Conservation (phyloP, 768 basidiomycete species). For the Rhodocollybia butyracea region DNA sequence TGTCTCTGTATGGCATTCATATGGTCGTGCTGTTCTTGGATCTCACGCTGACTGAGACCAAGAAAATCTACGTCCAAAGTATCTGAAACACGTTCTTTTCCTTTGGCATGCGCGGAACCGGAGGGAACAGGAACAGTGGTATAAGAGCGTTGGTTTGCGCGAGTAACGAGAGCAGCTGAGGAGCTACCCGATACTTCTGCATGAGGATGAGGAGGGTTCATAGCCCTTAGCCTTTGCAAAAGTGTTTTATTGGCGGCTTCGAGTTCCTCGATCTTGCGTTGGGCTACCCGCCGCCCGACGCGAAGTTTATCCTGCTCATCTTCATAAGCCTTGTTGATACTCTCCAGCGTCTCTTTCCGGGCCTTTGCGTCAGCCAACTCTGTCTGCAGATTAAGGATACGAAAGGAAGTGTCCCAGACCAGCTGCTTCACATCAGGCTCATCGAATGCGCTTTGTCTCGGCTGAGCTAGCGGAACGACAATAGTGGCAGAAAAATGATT, state of each 20-base stretch:
- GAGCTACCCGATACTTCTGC: background rate
- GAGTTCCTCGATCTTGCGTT: slow-evolving; percentile 15
- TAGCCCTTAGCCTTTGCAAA: background rate
- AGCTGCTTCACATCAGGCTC: slow-evolving; percentile 25
- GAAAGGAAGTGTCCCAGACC: slow-evolving; percentile 48
- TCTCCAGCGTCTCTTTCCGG: slow-evolving; percentile 22
- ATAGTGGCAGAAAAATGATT: slow-evolving; percentile 58
- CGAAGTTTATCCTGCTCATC: slow-evolving; percentile 19
- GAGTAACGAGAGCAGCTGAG: background rate
- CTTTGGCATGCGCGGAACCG: too few relatives aligned
- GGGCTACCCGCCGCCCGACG: background rate
- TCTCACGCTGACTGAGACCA: background rate
- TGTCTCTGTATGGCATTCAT: slow-evolving; percentile 18
- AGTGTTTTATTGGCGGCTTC: background rate
- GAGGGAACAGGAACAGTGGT: too few relatives aligned
- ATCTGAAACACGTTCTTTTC: too few relatives aligned
- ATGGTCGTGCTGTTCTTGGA: slow-evolving; percentile 6
- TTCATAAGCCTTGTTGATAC: slow-evolving; percentile 24
- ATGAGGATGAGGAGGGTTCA: background rate
- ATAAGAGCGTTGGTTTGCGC: background rate
- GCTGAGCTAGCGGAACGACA: slow-evolving; percentile 31
- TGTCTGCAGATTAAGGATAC: slow-evolving; percentile 39
- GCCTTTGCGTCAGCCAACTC: slow-evolving; percentile 34
- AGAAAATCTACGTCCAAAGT: background rate
- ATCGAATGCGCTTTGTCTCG: slow-evolving; percentile 12